Conservation (phyloP, 306 rosid genomes). For the Acacia confusa region DNA sequence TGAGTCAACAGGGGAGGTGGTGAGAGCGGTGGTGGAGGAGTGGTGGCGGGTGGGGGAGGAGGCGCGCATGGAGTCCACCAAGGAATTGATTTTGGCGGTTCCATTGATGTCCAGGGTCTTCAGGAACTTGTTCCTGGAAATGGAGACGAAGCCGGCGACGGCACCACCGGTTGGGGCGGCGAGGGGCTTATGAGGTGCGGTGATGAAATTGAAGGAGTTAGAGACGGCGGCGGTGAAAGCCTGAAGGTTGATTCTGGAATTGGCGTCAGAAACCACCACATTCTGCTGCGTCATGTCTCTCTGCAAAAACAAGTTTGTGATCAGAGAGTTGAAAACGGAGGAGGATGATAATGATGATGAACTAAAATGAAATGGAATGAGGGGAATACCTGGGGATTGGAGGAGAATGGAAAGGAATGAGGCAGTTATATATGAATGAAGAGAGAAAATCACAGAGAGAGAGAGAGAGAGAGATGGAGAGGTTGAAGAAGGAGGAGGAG, state of each 20-base stretch:
- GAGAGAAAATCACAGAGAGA: background rate
- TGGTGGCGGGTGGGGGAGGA: slow-evolving; percentile 73
- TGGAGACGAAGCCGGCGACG: slow-evolving; percentile 50
- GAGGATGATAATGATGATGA: background rate
- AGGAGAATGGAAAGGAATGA: background rate
- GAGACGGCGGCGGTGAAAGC: slow-evolving; percentile 33
- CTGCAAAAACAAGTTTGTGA: slow-evolving; percentile 14
- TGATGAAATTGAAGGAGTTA: slow-evolving; percentile 30
- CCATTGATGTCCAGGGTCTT: slow-evolving; percentile 71
- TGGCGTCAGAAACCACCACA: slow-evolving; percentile 53
- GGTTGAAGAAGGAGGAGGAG: background rate
- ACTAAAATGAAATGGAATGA: background rate
- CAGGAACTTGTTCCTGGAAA: slow-evolving; percentile 48
- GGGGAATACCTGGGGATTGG: slow-evolving; percentile 1
- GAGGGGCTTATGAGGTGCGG: slow-evolving; percentile 52
- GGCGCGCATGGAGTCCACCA: slow-evolving; percentile 85
- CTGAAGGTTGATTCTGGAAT: slow-evolving; percentile 39
- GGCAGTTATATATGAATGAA: background rate
- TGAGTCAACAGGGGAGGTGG: slow-evolving; percentile 41
- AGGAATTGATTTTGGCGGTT: slow-evolving; percentile 54
- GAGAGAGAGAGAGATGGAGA: background rate
- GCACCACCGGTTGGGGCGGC: slow-evolving; percentile 9
- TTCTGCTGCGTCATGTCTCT: slow-evolving; percentile 75
- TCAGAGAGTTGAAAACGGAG: background rate
- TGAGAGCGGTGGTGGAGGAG: background rate